Conservation (phyloP, 129 eudicot genomes). For the Erigeron canadensis region DNA sequence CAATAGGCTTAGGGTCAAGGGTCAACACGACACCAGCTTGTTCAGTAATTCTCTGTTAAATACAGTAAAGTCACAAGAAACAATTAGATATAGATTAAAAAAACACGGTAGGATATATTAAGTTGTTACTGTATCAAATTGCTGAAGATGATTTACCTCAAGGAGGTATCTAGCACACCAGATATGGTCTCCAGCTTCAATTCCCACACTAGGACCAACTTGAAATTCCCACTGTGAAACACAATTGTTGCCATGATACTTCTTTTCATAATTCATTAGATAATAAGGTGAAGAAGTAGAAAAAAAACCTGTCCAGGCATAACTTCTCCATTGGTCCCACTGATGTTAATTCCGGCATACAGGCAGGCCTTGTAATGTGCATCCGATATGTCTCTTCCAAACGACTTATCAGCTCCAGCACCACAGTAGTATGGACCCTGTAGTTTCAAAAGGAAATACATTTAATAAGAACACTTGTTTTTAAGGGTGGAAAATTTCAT, state of each 20-base stretch:
- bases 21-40: slow-evolving; percentile 97
- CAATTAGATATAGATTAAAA: background rate
- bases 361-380: slow-evolving; percentile 99
- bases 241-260: background rate
- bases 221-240: slow-evolving; percentile 92
- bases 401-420: slow-evolving; percentile 97
- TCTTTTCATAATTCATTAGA: background rate
- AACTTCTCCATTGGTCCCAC: slow-evolving; percentile 98
- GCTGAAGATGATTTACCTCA: slow-evolving; percentile 50
- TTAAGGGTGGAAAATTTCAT: background rate
- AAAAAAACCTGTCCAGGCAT: slow-evolving; percentile 96
- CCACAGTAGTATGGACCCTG: slow-evolving; percentile 99
- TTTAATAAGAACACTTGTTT: background rate
- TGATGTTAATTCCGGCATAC: slow-evolving; percentile 93
- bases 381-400: slow-evolving; percentile 93
- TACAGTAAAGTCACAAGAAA: slow-evolving; percentile 2
- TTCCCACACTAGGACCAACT: slow-evolving; percentile 98
- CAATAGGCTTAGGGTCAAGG: slow-evolving; percentile 96
- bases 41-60: slow-evolving; percentile 90
- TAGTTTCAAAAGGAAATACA: background rate
- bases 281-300: slow-evolving; percentile 20
- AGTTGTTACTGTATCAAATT: background rate
- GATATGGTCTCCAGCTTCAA: slow-evolving; percentile 94
- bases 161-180: slow-evolving; percentile 98
- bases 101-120: background rate